Conservation (phyloP, 2,329 filamentous ascomycete genomes). For the Dactylellina sp. region DNA sequence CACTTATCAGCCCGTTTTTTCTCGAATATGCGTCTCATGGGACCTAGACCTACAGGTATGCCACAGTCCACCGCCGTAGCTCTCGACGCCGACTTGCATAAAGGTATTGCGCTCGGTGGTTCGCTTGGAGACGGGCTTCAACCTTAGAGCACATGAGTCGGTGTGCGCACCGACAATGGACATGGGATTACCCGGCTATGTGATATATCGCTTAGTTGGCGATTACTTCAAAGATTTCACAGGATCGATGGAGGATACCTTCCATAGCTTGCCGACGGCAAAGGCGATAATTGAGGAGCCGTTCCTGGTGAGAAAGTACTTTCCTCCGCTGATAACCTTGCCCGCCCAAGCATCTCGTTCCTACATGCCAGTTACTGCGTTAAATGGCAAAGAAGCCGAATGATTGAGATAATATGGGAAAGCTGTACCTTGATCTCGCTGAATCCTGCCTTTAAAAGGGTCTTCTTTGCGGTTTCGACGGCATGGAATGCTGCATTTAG, state of each 20-base stretch:
- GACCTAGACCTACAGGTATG: constrained; percentile 75
- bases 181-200: constrained; percentile 61
- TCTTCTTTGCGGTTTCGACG: constrained; percentile 79
- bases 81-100: constrained; percentile 93
- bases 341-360: constrained; percentile 91
- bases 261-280: constrained; percentile 89
- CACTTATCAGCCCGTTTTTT: background rate
- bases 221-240: constrained; percentile 13
- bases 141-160: constrained; percentile 88
- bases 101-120: constrained; percentile 77
- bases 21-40: too few species aligned
- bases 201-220: constrained; percentile 13
- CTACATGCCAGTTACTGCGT: constrained; percentile 62
- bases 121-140: constrained; percentile 96
- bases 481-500: constrained; percentile 85
- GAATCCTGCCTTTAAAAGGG: constrained; percentile 86
- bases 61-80: constrained; percentile 96
- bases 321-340: constrained; percentile 83
- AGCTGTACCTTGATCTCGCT: constrained; percentile 79
- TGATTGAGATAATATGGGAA: too few species aligned
- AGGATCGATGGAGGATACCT: constrained; percentile 63
- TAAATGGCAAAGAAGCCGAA: background rate
- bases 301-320: constrained; percentile 96
- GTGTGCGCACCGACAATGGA: constrained; percentile 96
- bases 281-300: constrained; percentile 92